Evolutionary conservation across 345 rosid genomes (phyloP), one percentile per base, ranked within the genome.

Genomic region (Geranium rotundifolium): DNA sequence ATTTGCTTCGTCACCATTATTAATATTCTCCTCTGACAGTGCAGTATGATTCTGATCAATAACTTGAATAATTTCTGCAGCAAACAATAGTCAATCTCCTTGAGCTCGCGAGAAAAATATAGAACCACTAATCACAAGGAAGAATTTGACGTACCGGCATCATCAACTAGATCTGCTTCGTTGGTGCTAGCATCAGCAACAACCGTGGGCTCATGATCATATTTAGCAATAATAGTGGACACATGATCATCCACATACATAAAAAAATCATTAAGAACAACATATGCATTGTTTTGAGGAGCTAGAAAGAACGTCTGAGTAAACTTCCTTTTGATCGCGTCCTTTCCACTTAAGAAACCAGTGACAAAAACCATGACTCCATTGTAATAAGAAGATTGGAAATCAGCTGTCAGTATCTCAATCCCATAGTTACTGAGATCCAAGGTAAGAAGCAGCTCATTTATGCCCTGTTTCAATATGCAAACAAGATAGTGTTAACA

Each of bases 281-380:
- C 88, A 76, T 78, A 90, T 34, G 89, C 83, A 60, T 61, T 63
- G 27, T 80, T 69, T 62, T 79, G 84, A 4, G 89, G 87, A 14
- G 88, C 93, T 49, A 90, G 79, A 64, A 88, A 88, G 77, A 90
- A 88, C 16, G 81, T 57, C 49, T 85, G 95, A 0, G 78, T 65
- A 67, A 88, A 85, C 63, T 67, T 83, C 69, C 66, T 84, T 14
- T 63, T 74, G 59, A 63, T 59, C 60, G 77, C 61, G 17, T 84
- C 81, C 67, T 80, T 74, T 57, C 76, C 85, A 9, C 67, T 76
- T 66, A 90, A 72, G 57, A 65, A 76, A 68, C 97, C 91, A n/a
- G 85, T 83, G 8, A 90, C 91, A 17, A 88, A 60, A 66, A 85
- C 89, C 23, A 75, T 66, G 59, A 88, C 81, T 15, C 84, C 93